These are phyloP conservation scores for Suillus paluster DNA, from an alignment of 768 basidiomycete species.

Conservation along the genomic window DNA sequence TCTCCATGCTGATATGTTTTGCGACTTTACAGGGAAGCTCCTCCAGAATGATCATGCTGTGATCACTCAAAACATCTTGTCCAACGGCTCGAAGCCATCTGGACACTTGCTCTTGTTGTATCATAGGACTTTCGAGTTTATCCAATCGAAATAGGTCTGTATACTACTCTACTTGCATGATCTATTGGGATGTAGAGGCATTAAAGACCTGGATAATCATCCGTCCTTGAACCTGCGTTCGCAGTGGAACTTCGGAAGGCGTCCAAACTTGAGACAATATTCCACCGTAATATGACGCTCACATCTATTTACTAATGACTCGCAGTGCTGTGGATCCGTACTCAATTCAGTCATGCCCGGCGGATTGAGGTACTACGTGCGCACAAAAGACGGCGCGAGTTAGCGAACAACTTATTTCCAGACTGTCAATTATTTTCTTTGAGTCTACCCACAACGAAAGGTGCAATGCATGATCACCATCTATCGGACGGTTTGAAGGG, in stretches of 20 bases:
- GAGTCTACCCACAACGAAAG: background rate
- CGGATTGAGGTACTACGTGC: background rate
- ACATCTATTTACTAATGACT: background rate
- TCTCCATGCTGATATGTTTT: constrained; percentile 26
- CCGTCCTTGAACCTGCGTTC: background rate
- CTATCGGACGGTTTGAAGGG: background rate
- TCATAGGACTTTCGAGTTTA: constrained; percentile 1
- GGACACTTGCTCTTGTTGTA: constrained; percentile 1
- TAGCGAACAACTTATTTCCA: background rate
- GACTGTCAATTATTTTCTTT: background rate
- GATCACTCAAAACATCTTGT: background rate
- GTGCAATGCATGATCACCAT: background rate
- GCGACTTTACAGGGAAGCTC: constrained; percentile 72
- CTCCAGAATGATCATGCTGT: constrained; percentile 45
- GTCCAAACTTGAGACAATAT: background rate
- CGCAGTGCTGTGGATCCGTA: background rate
- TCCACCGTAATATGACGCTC: background rate
- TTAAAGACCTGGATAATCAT: background rate
- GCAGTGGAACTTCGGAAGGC: background rate
- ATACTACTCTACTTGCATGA: background rate
- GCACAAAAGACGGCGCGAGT: background rate
- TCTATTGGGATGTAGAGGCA: background rate
- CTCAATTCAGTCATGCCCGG: background rate
- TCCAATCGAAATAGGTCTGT: background rate
- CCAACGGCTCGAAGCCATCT: background rate